Base-by-base conservation (phyloP, 2,329 filamentous ascomycete species). In the Xylariaceae sp. region DNA sequence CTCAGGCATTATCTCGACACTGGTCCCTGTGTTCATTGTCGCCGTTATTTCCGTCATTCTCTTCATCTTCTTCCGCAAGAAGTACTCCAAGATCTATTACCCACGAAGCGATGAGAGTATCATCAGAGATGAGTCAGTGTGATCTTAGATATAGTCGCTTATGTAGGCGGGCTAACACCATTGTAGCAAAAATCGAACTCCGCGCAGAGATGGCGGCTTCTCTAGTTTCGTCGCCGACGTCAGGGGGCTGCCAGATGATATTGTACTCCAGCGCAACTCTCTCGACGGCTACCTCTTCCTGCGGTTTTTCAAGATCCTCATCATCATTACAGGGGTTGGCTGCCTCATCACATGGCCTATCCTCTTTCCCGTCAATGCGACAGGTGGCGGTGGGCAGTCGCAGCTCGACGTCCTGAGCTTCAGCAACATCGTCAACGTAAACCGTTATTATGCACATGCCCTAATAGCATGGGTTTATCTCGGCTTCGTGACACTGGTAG, bases 281-380 rank as follows among this genome's bases (percentile, higher is more conserved):
- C 34, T 36, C 9, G 34, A 36, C 19, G 34, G 34, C 12, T 36
- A 36, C 19, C 34, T 36, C 12, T 36, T 36, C 34, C 34, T 36
- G 34, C 16, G 34, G 7, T 36, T 36, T 15, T 36, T 36, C 34
- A 36, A 36, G 34, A 19, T 36, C 12, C 34, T 36, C 16, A 36
- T 36, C 34, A 19, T 36, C 34, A 36, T 36, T 19, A 19, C 34
- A 9, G 34, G 34, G 6, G 34, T 15, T 7, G 34, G 34, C 16
- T 36, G 34, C 19, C 34, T 36, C 34, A 36, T 36, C 34, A 36
- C 34, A 9, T 36, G 34, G 34, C 34, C 34, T 15, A 36, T 36
- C 19, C 17, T 36, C 12, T 36, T 36, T 19, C 34, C 34, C 34
- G 34, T 36, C 8, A 36, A 36, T 15, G 34, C 34, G 7, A 36